These are phyloP conservation scores for Allium cepa DNA, from an alignment of 106 monocot species.

Conservation along the genomic window DNA sequence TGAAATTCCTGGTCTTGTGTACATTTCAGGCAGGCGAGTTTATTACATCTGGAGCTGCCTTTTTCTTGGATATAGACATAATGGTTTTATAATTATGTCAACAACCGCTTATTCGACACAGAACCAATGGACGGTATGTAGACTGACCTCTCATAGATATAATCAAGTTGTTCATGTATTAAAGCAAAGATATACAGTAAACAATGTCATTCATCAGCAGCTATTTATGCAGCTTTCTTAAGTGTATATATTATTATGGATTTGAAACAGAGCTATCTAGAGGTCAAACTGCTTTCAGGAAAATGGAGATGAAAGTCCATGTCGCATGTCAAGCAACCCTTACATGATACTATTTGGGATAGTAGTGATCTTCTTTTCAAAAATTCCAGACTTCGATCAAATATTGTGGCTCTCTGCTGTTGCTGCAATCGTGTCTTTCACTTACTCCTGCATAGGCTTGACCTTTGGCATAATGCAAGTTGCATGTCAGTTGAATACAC, in stretches of 20 bases:
- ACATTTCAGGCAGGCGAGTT: too few species aligned
- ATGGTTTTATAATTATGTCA: too few species aligned
- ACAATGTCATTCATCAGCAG: too few species aligned
- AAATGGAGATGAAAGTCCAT: too few species aligned
- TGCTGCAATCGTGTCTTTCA: conserved; percentile 46
- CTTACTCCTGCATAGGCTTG: conserved; percentile 42
- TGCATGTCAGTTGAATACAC: conserved; percentile 1
- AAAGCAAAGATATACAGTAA: too few species aligned
- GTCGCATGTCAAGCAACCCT: conserved; percentile 21
- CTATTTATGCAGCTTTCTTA: not conserved
- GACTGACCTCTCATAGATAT: too few species aligned
- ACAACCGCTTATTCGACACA: too few species aligned
- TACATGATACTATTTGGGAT: conserved; percentile 48
- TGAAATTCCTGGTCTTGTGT: too few species aligned
- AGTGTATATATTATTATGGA: not conserved
- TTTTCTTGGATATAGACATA: too few species aligned
- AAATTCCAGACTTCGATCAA: conserved; percentile 42
- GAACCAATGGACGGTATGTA: too few species aligned
- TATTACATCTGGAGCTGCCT: too few species aligned
- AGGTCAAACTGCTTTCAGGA: conserved; percentile 33
- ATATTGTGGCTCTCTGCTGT: conserved; percentile 41
- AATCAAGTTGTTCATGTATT: too few species aligned
- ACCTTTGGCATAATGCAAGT: conserved; percentile 30
- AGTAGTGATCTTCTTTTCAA: conserved; percentile 24
- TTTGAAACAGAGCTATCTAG: conserved; percentile 20